Percentiles rank a stretch among this genome's conserved stretches.
Conservation (phyloP, 352 stramenopile genomes). For the Globisporangium orthogonon region DNA sequence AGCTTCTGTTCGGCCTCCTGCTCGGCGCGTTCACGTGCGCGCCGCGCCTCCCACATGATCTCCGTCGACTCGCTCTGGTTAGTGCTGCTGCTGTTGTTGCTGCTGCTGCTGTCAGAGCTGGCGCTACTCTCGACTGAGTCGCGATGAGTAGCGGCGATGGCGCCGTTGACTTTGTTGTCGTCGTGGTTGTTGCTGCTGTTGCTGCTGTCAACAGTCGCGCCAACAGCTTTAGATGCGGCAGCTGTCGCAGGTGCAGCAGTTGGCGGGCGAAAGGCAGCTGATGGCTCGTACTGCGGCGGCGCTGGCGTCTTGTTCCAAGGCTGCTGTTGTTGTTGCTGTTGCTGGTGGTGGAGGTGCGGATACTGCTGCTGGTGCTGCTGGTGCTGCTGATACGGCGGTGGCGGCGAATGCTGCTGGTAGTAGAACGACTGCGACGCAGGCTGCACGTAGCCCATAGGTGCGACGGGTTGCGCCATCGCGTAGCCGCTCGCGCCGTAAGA, state of each 20-base stretch:
- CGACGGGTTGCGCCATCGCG: constrained; percentile 2
- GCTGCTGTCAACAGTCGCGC: not conserved
- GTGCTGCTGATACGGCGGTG: not conserved
- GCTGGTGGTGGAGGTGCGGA: not conserved
- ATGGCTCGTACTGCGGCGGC: constrained; percentile 17
- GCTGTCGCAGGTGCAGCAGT: not conserved
- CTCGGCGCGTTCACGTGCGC: constrained; percentile 40
- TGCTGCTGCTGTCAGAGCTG: not conserved
- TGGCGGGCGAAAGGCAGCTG: constrained; percentile 1
- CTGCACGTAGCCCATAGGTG: not conserved
- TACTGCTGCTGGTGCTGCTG: not conserved
- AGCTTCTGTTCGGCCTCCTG: constrained; percentile 63
- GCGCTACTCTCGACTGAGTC: not conserved
- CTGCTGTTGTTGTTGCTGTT: not conserved
- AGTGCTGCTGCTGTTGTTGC: not conserved
- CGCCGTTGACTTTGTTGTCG: not conserved
- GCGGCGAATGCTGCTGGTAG: not conserved
- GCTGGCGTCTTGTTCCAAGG: constrained; percentile 19
- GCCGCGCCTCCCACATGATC: constrained; percentile 61
- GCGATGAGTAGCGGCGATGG: not conserved
- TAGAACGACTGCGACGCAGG: not conserved
- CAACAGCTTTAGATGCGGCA: not conserved
- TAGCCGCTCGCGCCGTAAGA: not conserved
- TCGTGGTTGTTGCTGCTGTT: not conserved
- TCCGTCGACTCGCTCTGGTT: constrained; percentile 20